Conservation (phyloP, 345 rosid genomes). For the Syzygium oleosum region DNA sequence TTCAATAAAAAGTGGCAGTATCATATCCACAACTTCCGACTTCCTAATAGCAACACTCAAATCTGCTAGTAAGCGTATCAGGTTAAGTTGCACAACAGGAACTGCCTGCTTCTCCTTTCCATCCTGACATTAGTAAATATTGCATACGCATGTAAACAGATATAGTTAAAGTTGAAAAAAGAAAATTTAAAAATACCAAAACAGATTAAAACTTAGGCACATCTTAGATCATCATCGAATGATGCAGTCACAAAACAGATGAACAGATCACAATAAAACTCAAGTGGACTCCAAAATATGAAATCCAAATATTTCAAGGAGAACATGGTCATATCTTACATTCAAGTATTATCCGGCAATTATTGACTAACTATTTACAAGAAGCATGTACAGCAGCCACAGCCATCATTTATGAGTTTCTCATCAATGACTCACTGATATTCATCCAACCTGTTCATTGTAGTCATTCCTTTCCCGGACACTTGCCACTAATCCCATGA, state of each 20-base stretch:
- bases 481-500: conserved; percentile 80
- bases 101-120: conserved; percentile 71
- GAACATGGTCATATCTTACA: background rate
- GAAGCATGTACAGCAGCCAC: background rate
- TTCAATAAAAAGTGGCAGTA: conserved; percentile 94
- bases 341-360: background rate
- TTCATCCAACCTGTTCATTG: conserved; percentile 66
- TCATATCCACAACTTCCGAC: conserved; percentile 96
- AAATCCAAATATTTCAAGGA: background rate
- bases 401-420: background rate
- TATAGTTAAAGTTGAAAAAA: background rate
- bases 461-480: conserved; percentile 89
- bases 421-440: background rate
- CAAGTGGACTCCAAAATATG: background rate
- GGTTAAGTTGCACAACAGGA: conserved; percentile 79
- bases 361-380: background rate
- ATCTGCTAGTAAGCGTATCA: conserved; percentile 90
- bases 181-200: background rate
- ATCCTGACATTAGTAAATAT: conserved; percentile 42
- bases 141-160: background rate
- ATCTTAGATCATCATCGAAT: background rate
- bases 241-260: background rate
- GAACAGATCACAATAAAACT: background rate
- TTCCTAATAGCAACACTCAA: conserved; percentile 81
- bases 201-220: background rate